Percentiles rank a stretch among this genome's conserved stretches.
Conservation (phyloP, 2,329 filamentous ascomycete species). For the Cadophora malorum region DNA sequence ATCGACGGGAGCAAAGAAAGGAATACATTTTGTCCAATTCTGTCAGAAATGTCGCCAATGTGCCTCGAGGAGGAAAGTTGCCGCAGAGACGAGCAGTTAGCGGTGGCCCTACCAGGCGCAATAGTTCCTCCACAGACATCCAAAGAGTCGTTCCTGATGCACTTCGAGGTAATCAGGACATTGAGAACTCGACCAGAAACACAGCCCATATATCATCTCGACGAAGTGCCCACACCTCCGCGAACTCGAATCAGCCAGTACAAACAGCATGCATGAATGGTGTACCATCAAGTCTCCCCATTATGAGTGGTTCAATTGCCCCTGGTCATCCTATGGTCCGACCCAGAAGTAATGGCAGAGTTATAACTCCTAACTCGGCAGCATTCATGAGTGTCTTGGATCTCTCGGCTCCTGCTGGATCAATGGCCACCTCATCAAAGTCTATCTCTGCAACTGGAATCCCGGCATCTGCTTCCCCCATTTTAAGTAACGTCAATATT, state of each 20-base stretch:
- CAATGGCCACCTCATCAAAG: background rate
- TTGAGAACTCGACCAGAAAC: background rate
- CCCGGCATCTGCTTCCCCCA: background rate
- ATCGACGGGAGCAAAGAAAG: background rate
- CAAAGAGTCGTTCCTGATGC: background rate
- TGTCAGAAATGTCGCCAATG: background rate
- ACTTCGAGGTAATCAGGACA: background rate
- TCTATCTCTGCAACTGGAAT: background rate
- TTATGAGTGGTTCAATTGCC: background rate
- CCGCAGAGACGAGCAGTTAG: background rate
- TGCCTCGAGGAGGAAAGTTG: background rate
- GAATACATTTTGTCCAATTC: background rate
- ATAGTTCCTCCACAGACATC: background rate
- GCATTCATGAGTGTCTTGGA: background rate
- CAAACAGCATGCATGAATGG: conserved; percentile 6
- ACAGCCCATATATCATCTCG: background rate
- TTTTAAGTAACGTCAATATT: background rate
- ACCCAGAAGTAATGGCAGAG: background rate
- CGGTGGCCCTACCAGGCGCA: background rate
- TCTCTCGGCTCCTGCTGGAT: conserved; percentile 4
- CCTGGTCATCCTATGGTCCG: background rate
- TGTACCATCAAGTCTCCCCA: background rate
- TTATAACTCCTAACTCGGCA: conserved; percentile 5
- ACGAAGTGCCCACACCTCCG: background rate
- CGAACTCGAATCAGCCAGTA: background rate